Conservation (phyloP, 305 asterid genomes). For the Fraxinus baroniana region DNA sequence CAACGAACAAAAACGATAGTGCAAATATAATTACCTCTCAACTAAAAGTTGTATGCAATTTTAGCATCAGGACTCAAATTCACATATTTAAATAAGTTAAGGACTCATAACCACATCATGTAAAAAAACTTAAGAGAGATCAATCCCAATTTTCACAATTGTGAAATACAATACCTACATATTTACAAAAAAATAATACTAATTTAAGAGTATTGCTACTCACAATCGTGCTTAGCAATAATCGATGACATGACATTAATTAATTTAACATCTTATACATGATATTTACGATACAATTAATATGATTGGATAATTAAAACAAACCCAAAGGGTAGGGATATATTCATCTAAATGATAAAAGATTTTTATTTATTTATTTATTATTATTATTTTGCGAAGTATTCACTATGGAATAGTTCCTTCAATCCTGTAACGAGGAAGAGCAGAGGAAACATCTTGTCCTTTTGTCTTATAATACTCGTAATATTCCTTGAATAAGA, state of each 20-base stretch:
- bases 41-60: neutral
- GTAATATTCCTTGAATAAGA: slow-evolving; percentile 24
- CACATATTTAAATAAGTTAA: too few species aligned
- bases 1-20: too few species aligned
- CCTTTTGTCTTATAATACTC: slow-evolving; percentile 30
- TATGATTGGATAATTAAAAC: too few species aligned
- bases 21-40: neutral
- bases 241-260: neutral
- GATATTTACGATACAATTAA: too few species aligned
- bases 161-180: neutral
- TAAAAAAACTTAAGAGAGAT: too few species aligned
- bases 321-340: neutral
- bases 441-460: slow-evolving; percentile 25
- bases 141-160: neutral
- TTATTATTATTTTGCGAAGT: too few species aligned
- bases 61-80: neutral
- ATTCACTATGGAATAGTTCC: neutral
- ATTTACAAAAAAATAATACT: neutral
- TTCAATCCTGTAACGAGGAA: slow-evolving; percentile 30
- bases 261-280: neutral
- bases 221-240: neutral
- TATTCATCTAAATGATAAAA: neutral
- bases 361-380: neutral
- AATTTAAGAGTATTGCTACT: neutral
- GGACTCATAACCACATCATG: neutral